Percentiles rank a stretch among this genome's conserved stretches.
Conservation (phyloP, 352 stramenopile genomes). For the Phytophthora idaei region DNA sequence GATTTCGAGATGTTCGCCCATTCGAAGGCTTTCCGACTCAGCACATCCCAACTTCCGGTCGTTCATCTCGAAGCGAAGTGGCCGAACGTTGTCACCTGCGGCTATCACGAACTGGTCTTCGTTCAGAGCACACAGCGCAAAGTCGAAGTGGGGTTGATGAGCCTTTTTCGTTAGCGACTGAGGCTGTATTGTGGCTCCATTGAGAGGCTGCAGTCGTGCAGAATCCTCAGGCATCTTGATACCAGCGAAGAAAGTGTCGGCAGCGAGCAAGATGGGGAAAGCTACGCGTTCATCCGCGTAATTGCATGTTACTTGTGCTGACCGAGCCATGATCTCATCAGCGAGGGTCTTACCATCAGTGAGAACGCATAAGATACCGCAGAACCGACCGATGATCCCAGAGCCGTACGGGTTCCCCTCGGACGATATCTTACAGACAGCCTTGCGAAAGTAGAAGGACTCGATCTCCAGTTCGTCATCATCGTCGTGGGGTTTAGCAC, state of each 20-base stretch:
- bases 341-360: constrained; percentile 56
- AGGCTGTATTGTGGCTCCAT: constrained; percentile 2
- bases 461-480: constrained; percentile 69
- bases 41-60: constrained; percentile 67
- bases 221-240: constrained; percentile 34
- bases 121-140: constrained; percentile 63
- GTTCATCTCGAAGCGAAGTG: constrained; percentile 56
- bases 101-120: constrained; percentile 53
- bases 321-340: constrained; percentile 39
- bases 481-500: constrained; percentile 5
- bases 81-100: constrained; percentile 49
- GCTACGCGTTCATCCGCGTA: constrained; percentile 46
- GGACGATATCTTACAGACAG: constrained; percentile 63
- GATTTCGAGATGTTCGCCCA: constrained; percentile 48
- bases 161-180: constrained; percentile 18
- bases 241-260: constrained; percentile 54
- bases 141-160: constrained; percentile 28
- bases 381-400: constrained; percentile 56
- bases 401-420: constrained; percentile 50
- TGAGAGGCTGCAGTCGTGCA: constrained; percentile 18
- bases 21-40: constrained; percentile 27
- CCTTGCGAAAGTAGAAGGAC: constrained; percentile 66
- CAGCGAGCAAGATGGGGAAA: constrained; percentile 54
- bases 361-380: constrained; percentile 55
- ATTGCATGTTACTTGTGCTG: constrained; percentile 58